A percentile compares a stretch with the other conserved stretches of the same genome.
phyloP scores from a whole-genome alignment of 768 basidiomycete genomes.

The Leccinum aurantiacum region DNA sequence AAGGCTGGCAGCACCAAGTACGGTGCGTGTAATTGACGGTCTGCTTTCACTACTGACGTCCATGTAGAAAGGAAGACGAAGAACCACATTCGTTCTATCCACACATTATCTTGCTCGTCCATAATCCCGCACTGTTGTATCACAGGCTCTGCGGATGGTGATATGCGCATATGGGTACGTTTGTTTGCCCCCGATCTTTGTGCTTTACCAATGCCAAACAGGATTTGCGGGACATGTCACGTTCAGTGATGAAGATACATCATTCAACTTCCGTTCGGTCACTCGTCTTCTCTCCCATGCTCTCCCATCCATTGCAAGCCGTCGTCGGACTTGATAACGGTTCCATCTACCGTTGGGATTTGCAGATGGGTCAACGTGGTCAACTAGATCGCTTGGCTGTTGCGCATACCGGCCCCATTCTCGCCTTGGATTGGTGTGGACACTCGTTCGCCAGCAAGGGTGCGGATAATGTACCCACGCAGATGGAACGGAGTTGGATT shows the following conservation, averaged over 20 bases:
- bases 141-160: conserved; percentile 79
- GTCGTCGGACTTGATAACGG: conserved; percentile 70
- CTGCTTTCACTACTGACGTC: conserved; percentile 14
- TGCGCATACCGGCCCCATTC: conserved; percentile 71
- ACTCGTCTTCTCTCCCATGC: conserved; percentile 67
- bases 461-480: conserved; percentile 16
- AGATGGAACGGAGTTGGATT: conserved; percentile 60
- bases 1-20: conserved; percentile 66
- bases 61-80: conserved; percentile 63
- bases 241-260: conserved; percentile 68
- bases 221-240: conserved; percentile 74
- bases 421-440: conserved; percentile 70
- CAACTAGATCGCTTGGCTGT: conserved; percentile 69
- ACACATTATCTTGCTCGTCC: conserved; percentile 66
- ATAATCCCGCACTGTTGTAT: conserved; percentile 70
- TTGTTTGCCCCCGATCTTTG: neutral
- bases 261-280: conserved; percentile 69
- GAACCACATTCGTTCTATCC: conserved; percentile 72
- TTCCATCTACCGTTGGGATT: conserved; percentile 75
- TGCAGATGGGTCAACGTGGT: conserved; percentile 74
- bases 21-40: conserved; percentile 43
- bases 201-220: conserved; percentile 25
- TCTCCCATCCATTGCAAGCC: conserved; percentile 65
- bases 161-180: conserved; percentile 77
- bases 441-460: conserved; percentile 26